phyloP scores from a whole-genome alignment of 2,329 filamentous ascomycete genomes.

The Xylariales sp. region DNA sequence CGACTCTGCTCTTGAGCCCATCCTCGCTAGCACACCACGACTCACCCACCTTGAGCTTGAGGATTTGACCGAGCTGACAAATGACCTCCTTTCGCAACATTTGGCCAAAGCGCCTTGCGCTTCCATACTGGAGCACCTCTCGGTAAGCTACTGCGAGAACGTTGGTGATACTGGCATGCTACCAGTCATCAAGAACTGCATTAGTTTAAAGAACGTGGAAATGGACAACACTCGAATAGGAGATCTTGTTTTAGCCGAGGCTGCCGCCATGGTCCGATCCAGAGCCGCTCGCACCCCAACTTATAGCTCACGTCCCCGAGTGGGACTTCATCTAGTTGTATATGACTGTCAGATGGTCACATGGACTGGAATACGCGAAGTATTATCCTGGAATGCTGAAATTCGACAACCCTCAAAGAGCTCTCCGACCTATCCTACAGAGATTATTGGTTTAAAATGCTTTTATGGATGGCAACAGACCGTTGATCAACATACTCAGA shows the following conservation, averaged over 20 bases:
- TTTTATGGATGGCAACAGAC: conserved; percentile 96
- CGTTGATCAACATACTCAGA: conserved; percentile 87
- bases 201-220: conserved; percentile 64
- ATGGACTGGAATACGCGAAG: conserved; percentile 85
- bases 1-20: conserved; percentile 65
- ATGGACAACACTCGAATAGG: conserved; percentile 93
- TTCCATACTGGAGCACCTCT: conserved; percentile 68
- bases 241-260: conserved; percentile 80
- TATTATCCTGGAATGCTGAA: conserved; percentile 80
- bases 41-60: conserved; percentile 88
- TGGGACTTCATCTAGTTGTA: conserved; percentile 72
- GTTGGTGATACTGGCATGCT: conserved; percentile 81
- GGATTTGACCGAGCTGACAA: conserved; percentile 74
- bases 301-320: conserved; percentile 36
- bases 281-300: conserved; percentile 47
- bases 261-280: conserved; percentile 70
- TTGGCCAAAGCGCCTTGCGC: conserved; percentile 76
- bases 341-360: conserved; percentile 92
- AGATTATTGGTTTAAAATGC: conserved; percentile 84
- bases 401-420: conserved; percentile 47
- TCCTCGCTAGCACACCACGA: conserved; percentile 70
- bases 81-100: conserved; percentile 65
- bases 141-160: conserved; percentile 84
- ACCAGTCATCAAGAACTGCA: conserved; percentile 73
- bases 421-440: conserved; percentile 59